Percentiles rank a stretch among this genome's conserved stretches.
These are phyloP conservation scores for Sequoiadendron giganteum DNA, from an alignment of 75 land plant species.

Conservation along the genomic window DNA sequence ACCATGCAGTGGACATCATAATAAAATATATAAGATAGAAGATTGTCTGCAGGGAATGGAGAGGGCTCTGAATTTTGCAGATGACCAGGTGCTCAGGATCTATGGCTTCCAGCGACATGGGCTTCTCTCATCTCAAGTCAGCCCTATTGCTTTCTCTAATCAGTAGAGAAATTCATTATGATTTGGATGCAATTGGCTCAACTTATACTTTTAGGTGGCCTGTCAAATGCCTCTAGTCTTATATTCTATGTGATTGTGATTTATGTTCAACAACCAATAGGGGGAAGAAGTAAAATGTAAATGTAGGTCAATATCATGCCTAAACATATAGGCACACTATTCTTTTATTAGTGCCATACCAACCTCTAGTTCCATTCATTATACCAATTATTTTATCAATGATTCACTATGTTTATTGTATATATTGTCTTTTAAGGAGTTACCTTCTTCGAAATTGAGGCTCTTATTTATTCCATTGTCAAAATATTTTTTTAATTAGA, in stretches of 20 bases:
- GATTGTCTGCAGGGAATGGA: constrained; percentile 61
- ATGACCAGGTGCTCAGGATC: constrained; percentile 73
- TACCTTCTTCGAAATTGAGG: too few species aligned
- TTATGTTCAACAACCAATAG: not conserved
- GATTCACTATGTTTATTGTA: too few species aligned
- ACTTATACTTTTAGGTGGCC: not conserved
- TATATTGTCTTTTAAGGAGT: too few species aligned
- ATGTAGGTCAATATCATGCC: not conserved
- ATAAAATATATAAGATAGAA: constrained; percentile 50
- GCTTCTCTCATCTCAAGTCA: not conserved
- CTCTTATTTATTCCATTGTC: too few species aligned
- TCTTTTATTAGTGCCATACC: not conserved
- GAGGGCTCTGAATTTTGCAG: constrained; percentile 71
- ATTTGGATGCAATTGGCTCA: not conserved
- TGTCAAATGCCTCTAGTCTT: not conserved
- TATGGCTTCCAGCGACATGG: constrained; percentile 39
- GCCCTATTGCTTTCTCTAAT: not conserved
- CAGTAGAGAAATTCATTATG: not conserved
- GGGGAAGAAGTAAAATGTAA: not conserved
- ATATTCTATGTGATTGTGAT: not conserved
- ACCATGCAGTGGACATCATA: constrained; percentile 78
- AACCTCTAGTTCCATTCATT: too few species aligned
- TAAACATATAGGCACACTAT: not conserved
- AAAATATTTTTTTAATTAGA: too few species aligned
- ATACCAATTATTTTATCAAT: too few species aligned